phyloP scores from a whole-genome alignment of 2,329 filamentous ascomycete genomes.

The Pseudocercospora crystallina region DNA sequence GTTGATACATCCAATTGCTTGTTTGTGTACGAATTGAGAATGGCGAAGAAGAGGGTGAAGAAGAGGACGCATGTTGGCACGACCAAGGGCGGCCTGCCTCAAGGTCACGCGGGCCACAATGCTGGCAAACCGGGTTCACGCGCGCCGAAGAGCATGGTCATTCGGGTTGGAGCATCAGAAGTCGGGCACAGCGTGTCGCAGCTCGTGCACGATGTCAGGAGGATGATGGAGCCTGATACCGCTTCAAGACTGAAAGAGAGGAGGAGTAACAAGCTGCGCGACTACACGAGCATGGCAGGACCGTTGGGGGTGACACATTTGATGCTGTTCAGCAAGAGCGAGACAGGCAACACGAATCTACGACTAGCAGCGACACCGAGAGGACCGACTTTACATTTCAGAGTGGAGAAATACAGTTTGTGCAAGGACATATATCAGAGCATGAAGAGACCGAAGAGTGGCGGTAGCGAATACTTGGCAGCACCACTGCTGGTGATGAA shows the following conservation, averaged over 20 bases:
- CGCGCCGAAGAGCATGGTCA: constrained; percentile 95
- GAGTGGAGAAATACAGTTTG: constrained; percentile 91
- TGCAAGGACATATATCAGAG: constrained; percentile 85
- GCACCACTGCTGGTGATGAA: constrained; percentile 98
- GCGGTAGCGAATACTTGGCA: constrained; percentile 77
- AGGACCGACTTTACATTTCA: constrained; percentile 90
- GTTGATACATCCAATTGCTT: not conserved
- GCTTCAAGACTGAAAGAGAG: constrained; percentile 86
- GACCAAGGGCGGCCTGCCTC: constrained; percentile 55
- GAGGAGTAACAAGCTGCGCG: constrained; percentile 80
- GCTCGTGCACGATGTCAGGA: constrained; percentile 83
- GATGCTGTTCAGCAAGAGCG: constrained; percentile 86
- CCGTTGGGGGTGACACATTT: constrained; percentile 91
- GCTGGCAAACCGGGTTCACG: constrained; percentile 56
- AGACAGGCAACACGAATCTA: constrained; percentile 87
- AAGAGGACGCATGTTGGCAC: constrained; percentile 82
- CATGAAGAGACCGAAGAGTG: constrained; percentile 77
- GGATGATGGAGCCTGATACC: constrained; percentile 94
- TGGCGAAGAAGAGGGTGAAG: constrained; percentile 81
- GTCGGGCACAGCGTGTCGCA: constrained; percentile 90
- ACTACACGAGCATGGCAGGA: constrained; percentile 94
- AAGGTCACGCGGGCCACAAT: constrained; percentile 53
- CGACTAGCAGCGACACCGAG: constrained; percentile 83
- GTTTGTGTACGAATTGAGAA: constrained; percentile 37
- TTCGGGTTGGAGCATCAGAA: constrained; percentile 90